Conservation (phyloP, 352 stramenopile genomes). For the Phytophthora lateralis region DNA sequence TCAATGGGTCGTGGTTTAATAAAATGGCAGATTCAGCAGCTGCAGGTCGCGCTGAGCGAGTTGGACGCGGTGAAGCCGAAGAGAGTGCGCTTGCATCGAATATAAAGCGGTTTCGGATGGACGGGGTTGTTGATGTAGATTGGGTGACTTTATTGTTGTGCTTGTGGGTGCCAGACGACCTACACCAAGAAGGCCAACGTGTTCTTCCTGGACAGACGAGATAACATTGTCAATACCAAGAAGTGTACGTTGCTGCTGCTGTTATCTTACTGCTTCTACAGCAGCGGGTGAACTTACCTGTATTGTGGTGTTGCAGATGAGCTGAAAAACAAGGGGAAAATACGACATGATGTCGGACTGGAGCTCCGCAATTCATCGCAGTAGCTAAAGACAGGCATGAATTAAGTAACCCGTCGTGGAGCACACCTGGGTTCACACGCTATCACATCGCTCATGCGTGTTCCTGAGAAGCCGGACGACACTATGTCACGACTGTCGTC, state of each 20-base stretch:
- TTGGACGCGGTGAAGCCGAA: constrained; percentile 72
- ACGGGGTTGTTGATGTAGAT: background rate
- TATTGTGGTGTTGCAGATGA: constrained; percentile 44
- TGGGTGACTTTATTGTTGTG: background rate
- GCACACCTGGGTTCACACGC: background rate
- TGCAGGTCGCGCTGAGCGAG: constrained; percentile 77
- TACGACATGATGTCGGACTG: constrained; percentile 60
- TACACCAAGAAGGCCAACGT: constrained; percentile 76
- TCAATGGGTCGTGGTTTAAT: background rate
- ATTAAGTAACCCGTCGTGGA: background rate
- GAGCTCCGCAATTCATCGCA: constrained; percentile 40
- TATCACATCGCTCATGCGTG: background rate
- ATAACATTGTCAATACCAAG: constrained; percentile 76
- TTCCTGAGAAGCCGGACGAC: too few relatives aligned
- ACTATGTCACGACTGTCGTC: constrained; percentile 2
- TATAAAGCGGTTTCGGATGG: background rate
- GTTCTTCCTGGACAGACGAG: constrained; percentile 74
- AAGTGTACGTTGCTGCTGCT: constrained; percentile 40
- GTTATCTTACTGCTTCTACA: background rate
- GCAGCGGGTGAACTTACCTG: background rate
- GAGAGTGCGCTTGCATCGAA: constrained; percentile 43
- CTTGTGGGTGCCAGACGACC: constrained; percentile 44
- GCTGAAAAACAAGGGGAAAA: constrained; percentile 66
- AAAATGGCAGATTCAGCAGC: constrained; percentile 64
- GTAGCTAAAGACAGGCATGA: constrained; percentile 3